Conservation (phyloP, 2,329 filamentous ascomycete species). For the Aspergillus sojae region DNA sequence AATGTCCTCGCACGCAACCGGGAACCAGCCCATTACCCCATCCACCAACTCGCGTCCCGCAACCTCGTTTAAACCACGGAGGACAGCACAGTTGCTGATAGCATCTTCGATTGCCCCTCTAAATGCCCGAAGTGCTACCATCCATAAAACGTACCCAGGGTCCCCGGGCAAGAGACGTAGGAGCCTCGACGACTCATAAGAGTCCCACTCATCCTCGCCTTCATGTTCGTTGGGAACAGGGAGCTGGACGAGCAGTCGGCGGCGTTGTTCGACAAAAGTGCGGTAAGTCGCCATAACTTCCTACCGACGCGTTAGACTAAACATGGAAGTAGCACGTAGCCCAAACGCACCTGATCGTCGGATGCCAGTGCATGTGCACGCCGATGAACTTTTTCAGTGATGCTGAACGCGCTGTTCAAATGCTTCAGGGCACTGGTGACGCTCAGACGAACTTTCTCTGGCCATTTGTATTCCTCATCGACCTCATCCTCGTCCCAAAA, state of each 20-base stretch:
- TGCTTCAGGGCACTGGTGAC: background rate
- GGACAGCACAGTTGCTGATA: background rate
- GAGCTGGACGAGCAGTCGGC: background rate
- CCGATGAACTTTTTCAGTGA: background rate
- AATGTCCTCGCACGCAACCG: background rate
- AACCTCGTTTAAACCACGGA: background rate
- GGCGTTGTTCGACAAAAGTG: background rate
- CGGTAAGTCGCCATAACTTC: background rate
- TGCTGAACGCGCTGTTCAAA: background rate
- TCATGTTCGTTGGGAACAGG: background rate
- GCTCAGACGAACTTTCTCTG: background rate
- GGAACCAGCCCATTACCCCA: rapidly evolving
- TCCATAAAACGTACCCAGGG: background rate
- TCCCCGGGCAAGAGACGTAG: background rate
- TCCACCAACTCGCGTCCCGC: background rate
- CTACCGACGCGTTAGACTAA: background rate
- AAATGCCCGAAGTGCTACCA: background rate
- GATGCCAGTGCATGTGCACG: background rate
- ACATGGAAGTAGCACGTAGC: rapidly evolving
- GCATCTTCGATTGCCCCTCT: background rate
- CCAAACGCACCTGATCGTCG: rapidly evolving
- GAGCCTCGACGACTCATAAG: background rate
- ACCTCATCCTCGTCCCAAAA: background rate
- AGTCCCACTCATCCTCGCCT: background rate
- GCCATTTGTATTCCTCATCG: background rate